Base-by-base conservation (phyloP, 1,284 basidiomycete species). In the Chiua sp. region DNA sequence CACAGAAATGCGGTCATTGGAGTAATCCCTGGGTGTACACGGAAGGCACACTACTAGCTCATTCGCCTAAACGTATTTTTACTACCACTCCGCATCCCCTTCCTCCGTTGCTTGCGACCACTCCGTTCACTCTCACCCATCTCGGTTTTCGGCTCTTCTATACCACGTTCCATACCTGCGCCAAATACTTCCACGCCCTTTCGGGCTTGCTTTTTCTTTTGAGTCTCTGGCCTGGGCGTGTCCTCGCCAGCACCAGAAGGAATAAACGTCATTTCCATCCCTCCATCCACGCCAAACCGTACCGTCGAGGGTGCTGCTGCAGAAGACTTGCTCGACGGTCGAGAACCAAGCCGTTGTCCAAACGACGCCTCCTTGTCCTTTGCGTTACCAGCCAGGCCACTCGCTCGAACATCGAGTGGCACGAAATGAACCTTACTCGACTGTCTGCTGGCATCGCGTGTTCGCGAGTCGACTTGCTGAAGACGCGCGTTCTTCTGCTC, bases 91-190 rank as follows among this genome's bases (percentile, higher is more conserved):
- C 94, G 80, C 60, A 91, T 84, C 6, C 86, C 87, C 67, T 86
- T 84, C 70, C 94, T 78, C 66, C 91, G 80, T 50, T 90, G 82
- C 30, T 83, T 90, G 72, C 94, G 79, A 20, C 94, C 93, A 63
- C 79, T 82, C 70, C 84, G 76, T 57, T 88, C 87, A 59, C 77
- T 80, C 65, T 91, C 88, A 39, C 73, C 79, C 68, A 86, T 71
- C 59, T 80, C 80, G 22, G 70, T 67, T 47, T 77, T 77, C 13
- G 73, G 71, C 32, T 84, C 83, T 55, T 80, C 80, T 2, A 83
- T 82, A 11, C 92, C 93, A 72, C 83, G 91, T 80, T 94, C 94
- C 87, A 94, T 81, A 32, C 91, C 95, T 51, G 85, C 90, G 51
- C 91, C 96, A 74, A 94, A 97, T 61, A 75, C 80, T 73, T 96